Base-by-base conservation (phyloP, 192 early-diverging fungal species). In the Piromyces finnis region DNA sequence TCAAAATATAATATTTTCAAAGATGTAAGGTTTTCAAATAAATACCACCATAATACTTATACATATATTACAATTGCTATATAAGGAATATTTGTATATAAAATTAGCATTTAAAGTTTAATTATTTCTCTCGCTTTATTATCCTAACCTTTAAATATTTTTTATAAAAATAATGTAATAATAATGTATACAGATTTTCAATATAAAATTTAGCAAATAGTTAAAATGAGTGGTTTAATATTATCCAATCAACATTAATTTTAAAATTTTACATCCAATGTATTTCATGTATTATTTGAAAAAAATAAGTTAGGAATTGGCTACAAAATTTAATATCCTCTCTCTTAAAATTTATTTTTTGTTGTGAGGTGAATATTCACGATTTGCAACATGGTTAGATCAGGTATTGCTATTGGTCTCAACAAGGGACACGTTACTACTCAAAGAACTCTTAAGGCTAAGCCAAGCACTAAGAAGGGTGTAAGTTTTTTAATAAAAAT, bases 391-490 rank as follows among this genome's bases (percentile, higher is more conserved):
- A 68, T 68, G 51, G 51, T 68, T 68, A 94, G 93, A 87, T 89
- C 92, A 83, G 97, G 97, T 84, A 91, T 99, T 85, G 90, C 89
- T 84, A 89, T 88, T 82, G 97, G 97, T 84, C 86, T 92, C 87
- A 98, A 97, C 93, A 92, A 92, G 86, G 97, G 97, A 80, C 95
- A 94, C 92, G 87, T 94, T 88, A 93, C 92, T 84, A 92, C 96
- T 81, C 86, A 85, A 80, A 91, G 92, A 80, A 89, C 85, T 81
- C 84, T 91, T 83, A 87, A 89, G 85, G 85, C 82, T 77, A 94
- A 93, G 86, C 92, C 92, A 79, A 87, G 88, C 81, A 87, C 90
- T 88, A 88, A 89, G 85, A 97, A 94, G 89, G 95, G 95, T 80
- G 93, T 94, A 88, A 85, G 92, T 92, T 86, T 78, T n/a, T 82